Evolutionary conservation across 2,329 filamentous ascomycete genomes (phyloP).

Genomic region (Aspergillus pseudoterreus): DNA sequence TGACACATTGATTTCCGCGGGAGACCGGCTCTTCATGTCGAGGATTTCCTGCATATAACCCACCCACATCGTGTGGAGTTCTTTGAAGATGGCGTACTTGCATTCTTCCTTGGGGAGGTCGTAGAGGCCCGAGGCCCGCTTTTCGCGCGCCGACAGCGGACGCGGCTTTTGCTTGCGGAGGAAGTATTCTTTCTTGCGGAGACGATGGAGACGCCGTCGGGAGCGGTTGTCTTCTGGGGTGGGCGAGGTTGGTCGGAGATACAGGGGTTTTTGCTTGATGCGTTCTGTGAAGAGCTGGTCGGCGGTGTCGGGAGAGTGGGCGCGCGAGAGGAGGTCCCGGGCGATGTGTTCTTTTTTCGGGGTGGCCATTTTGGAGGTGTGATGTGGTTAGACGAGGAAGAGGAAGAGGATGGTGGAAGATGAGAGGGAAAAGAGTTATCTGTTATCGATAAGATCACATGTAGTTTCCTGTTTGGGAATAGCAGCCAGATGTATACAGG

Average conservation of each 20-base stretch:
- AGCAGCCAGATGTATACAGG: too few relatives aligned
- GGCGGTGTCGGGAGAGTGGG: slow-evolving; percentile 71
- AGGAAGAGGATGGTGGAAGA: not conserved
- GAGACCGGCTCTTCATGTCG: slow-evolving; percentile 48
- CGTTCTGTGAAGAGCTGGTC: slow-evolving; percentile 74
- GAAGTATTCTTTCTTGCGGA: slow-evolving; percentile 47
- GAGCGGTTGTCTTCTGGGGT: slow-evolving; percentile 50
- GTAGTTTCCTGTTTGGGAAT: not conserved
- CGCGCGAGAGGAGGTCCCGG: slow-evolving; percentile 67
- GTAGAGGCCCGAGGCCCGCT: slow-evolving; percentile 69
- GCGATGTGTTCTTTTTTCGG: slow-evolving; percentile 44
- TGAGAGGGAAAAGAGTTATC: not conserved
- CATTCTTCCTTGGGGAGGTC: slow-evolving; percentile 66
- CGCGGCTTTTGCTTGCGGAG: slow-evolving; percentile 52
- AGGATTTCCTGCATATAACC: slow-evolving; percentile 82
- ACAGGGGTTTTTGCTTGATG: slow-evolving; percentile 75
- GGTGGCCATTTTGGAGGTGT: slow-evolving; percentile 16
- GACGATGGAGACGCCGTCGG: slow-evolving; percentile 50
- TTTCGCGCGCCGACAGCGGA: slow-evolving; percentile 76
- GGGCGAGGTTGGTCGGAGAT: slow-evolving; percentile 73
- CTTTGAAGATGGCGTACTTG: slow-evolving; percentile 72
- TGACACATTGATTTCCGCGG: slow-evolving; percentile 44
- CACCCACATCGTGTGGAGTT: slow-evolving; percentile 74
- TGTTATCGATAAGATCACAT: slow-evolving; percentile 6
- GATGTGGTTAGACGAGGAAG: not conserved